These are phyloP conservation scores for Smallanthus sonchifolius DNA, from an alignment of 129 eudicot species.

Conservation along the genomic window DNA sequence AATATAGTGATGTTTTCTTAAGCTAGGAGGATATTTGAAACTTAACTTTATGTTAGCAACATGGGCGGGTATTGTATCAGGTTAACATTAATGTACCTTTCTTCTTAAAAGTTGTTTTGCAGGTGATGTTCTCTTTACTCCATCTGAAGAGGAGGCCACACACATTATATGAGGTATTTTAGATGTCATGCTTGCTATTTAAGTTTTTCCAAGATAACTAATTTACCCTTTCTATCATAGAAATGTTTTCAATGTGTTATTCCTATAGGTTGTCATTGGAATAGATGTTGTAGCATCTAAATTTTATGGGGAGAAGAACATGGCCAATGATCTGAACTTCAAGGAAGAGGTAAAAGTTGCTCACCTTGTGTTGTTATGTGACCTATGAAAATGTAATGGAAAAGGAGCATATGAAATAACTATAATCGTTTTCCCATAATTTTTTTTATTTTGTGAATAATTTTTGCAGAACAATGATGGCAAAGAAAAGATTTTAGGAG, in stretches of 20 bases:
- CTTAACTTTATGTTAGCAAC: not conserved
- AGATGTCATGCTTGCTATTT: not conserved
- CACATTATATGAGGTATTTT: no score
- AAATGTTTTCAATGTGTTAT: not conserved
- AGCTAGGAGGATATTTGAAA: not conserved
- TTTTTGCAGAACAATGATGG: constrained; percentile 71
- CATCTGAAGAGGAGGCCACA: no score
- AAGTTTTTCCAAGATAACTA: no score
- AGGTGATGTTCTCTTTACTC: no score
- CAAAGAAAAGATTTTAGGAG: constrained; percentile 75
- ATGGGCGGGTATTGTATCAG: not conserved
- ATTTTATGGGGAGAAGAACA: constrained; percentile 38
- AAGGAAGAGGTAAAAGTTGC: constrained; percentile 50
- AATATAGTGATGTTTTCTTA: not conserved
- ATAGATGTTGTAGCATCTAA: constrained; percentile 48
- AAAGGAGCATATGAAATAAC: no score
- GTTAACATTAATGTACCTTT: not conserved
- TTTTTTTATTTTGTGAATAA: not conserved
- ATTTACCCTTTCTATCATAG: not conserved
- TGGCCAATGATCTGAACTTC: constrained; percentile 46
- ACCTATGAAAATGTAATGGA: not conserved
- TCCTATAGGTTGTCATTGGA: constrained; percentile 56
- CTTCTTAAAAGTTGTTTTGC: no score
- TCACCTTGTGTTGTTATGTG: not conserved
- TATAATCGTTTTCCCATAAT: not conserved